Percentiles rank a stretch among this genome's conserved stretches.
phyloP scores from a whole-genome alignment of 345 rosid genomes.

The Camelina hispida region DNA sequence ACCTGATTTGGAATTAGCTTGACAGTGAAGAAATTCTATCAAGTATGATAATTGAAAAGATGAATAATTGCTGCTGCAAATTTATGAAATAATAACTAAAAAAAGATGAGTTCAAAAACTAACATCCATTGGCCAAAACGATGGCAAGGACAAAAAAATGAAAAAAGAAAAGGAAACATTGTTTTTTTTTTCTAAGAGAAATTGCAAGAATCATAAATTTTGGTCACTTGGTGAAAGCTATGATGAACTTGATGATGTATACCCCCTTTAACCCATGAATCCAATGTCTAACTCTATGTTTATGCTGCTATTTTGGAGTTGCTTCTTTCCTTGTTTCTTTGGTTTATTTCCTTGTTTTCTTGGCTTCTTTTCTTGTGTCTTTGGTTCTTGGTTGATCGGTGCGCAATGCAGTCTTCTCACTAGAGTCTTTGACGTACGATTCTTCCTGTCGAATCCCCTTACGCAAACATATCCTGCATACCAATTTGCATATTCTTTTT shows the following conservation, averaged over 20 bases:
- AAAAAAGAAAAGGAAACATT: neutral
- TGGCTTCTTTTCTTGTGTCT: neutral
- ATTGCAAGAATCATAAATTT: neutral
- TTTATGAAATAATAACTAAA: no score
- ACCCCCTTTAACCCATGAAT: neutral
- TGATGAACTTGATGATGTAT: neutral
- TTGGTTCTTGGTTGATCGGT: slow-evolving; percentile 47
- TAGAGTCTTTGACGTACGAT: slow-evolving; percentile 64
- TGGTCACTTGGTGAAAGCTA: neutral
- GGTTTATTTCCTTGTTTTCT: neutral
- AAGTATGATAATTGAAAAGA: neutral
- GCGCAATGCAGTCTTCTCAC: slow-evolving; percentile 73
- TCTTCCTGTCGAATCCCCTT: slow-evolving; percentile 73
- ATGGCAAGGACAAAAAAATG: neutral
- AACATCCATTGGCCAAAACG: neutral
- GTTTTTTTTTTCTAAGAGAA: neutral
- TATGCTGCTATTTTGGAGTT: slow-evolving; percentile 3
- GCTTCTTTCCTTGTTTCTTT: neutral
- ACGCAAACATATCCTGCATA: slow-evolving; percentile 89
- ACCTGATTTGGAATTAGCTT: neutral
- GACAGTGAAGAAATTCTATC: neutral
- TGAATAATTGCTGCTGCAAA: neutral
- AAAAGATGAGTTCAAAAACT: neutral
- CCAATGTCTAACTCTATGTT: neutral
- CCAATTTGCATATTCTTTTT: neutral